Conservation (phyloP, 495 filamentous ascomycete species). For the Aspergillus heteromorphus region DNA sequence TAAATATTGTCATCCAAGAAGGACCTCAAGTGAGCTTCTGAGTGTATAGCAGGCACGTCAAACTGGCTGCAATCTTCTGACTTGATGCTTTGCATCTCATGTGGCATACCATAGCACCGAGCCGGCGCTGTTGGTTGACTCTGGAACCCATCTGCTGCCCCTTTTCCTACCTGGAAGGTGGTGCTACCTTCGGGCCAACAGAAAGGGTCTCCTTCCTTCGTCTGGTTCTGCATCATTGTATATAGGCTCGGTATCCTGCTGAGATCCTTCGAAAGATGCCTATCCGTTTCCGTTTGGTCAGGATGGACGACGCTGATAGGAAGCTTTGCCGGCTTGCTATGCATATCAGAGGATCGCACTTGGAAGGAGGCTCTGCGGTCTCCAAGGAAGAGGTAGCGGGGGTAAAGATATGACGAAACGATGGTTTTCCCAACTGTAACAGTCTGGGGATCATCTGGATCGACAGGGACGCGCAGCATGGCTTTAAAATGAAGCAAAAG, state of each 20-base stretch:
- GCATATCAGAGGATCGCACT: neutral
- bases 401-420: neutral
- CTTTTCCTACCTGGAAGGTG: neutral
- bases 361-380: neutral
- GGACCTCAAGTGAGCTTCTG: neutral
- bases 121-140: constrained; percentile 6
- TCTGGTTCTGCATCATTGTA: neutral
- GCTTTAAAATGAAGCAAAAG: constrained; percentile 14
- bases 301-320: neutral
- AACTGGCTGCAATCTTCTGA: neutral
- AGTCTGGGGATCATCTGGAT: constrained; percentile 3
- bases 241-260: constrained; percentile 5
- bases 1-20: neutral
- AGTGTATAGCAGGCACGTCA: neutral
- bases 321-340: neutral
- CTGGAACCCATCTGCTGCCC: neutral
- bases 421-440: neutral
- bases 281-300: neutral
- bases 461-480: constrained; percentile 11
- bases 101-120: neutral
- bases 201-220: neutral
- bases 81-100: neutral
- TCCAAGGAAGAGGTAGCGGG: neutral
- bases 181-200: constrained; percentile 5
- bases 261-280: constrained; percentile 2